phyloP scores from a whole-genome alignment of 2,329 filamentous ascomycete genomes.

The Arthrobotrys conoides region DNA sequence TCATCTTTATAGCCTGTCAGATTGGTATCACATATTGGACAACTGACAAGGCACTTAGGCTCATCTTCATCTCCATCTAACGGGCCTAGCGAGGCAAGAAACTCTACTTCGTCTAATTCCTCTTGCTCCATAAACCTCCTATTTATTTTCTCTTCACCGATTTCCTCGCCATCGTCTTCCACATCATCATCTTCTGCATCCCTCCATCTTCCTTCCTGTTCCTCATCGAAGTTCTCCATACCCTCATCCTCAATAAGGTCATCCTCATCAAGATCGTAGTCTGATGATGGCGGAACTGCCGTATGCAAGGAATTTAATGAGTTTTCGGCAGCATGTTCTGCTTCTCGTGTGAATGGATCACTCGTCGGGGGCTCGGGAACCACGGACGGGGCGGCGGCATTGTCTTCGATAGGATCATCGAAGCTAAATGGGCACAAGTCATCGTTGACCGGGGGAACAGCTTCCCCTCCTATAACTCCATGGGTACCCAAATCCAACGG shows the following conservation, averaged over 20 bases:
- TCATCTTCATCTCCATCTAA: conserved; percentile 66
- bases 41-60: conserved; percentile 61
- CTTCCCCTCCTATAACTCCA: not conserved
- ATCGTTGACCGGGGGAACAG: not conserved
- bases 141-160: conserved; percentile 69
- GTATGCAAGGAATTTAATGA: not conserved
- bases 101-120: conserved; percentile 73
- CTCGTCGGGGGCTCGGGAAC: not conserved
- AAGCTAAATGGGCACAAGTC: conserved; percentile 53
- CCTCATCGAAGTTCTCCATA: conserved; percentile 59
- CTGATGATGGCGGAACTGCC: not conserved
- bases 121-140: conserved; percentile 83
- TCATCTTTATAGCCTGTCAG: conserved; percentile 63
- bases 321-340: not conserved
- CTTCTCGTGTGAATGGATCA: conserved; percentile 28
- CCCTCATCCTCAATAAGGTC: conserved; percentile 59
- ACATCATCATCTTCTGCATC: conserved; percentile 66
- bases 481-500: not conserved
- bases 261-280: conserved; percentile 28
- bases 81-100: conserved; percentile 71
- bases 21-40: conserved; percentile 61
- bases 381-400: not conserved
- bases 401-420: conserved; percentile 43
- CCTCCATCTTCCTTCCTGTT: conserved; percentile 55
- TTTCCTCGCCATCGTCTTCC: conserved; percentile 75